A percentile compares a stretch with the other conserved stretches of the same genome.
phyloP scores from a whole-genome alignment of 305 asterid species.

The Fraxinus xanthoxyloides region DNA sequence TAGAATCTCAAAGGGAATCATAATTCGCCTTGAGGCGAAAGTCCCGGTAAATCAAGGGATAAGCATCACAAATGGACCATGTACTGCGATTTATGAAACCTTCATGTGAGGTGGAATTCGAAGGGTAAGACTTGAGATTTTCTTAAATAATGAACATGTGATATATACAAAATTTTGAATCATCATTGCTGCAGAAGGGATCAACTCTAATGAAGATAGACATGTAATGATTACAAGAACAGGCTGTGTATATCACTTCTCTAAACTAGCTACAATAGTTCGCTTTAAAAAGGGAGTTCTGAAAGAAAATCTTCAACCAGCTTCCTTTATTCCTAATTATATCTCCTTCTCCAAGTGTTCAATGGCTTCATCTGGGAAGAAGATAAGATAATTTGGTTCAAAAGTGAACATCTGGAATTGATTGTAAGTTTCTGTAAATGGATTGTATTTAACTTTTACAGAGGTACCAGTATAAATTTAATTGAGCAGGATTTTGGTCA shows the following conservation, averaged over 20 bases:
- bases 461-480: neutral
- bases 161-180: neutral
- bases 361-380: neutral
- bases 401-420: neutral
- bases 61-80: neutral
- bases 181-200: neutral
- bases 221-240: neutral
- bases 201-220: neutral
- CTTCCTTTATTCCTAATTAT: neutral
- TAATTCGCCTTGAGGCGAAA: neutral
- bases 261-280: neutral
- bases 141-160: neutral
- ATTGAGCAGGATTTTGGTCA: neutral
- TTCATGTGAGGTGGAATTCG: neutral
- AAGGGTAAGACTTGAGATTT: neutral
- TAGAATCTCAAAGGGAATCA: neutral
- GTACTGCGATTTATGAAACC: neutral
- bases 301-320: neutral
- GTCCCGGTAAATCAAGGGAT: neutral
- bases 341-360: neutral
- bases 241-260: neutral
- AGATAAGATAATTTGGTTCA: neutral
- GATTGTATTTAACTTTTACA: neutral
- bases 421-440: neutral
- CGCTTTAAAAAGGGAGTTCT: neutral